These are phyloP conservation scores for Glycyrrhiza uralensis DNA, from an alignment of 306 rosid genomes.

Conservation along the genomic window DNA sequence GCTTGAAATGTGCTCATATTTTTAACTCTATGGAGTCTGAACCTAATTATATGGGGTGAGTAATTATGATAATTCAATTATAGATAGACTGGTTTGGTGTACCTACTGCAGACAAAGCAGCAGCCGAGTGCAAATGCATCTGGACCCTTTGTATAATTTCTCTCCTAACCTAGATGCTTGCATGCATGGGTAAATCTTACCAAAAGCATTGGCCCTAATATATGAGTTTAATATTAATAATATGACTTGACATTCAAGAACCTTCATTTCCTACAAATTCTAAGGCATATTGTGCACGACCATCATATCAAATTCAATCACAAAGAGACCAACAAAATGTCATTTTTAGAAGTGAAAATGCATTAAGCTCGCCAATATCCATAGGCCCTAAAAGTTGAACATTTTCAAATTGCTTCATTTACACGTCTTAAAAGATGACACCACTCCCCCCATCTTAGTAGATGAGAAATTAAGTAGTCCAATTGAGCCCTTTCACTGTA, in stretches of 20 bases:
- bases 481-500: neutral
- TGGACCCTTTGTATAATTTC: neutral
- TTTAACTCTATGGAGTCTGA: neutral
- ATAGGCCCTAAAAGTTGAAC: neutral
- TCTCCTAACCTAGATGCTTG: neutral
- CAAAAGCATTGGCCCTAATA: neutral
- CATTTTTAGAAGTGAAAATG: neutral
- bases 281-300: neutral
- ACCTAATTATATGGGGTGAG: neutral
- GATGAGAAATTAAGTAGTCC: neutral
- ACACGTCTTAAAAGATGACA: neutral
- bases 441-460: neutral
- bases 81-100: constrained; percentile 5
- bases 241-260: neutral
- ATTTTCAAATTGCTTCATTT: neutral
- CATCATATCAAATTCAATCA: constrained; percentile 11
- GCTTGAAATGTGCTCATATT: neutral
- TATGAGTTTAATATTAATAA: neutral
- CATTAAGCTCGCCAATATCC: neutral
- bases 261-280: neutral
- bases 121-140: neutral
- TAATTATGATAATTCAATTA: neutral
- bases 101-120: neutral
- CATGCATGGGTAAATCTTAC: neutral
- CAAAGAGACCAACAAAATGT: neutral